Evolutionary conservation across 495 filamentous ascomycete genomes (phyloP), one percentile per base, ranked within the genome.

Genomic region (Penicillium cinerascens): DNA sequence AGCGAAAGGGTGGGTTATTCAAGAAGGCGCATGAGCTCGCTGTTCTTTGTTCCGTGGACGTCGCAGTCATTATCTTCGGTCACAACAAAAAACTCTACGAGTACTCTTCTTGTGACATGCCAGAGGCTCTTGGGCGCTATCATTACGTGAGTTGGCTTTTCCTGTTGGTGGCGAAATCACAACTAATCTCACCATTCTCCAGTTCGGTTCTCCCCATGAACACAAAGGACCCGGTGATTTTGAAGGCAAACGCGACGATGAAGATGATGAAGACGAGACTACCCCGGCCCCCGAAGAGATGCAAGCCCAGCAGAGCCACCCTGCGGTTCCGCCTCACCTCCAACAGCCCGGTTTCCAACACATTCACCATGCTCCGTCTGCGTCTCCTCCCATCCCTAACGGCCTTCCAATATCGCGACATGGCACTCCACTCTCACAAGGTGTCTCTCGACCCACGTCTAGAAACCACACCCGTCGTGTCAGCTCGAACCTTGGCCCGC

Each of bases 21-120:
- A 98, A 98, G 82, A 98, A 98, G 81, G 93, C 93, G 49, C 90
- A 98, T 74, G 93, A 98, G 79, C 81, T 98, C 21, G 96, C 92
- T 53, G 93, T 97, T 38, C 85, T 98, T 54, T 98, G 93, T 69
- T 96, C 90, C 41, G 93, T 98, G 61, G 95, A 98, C 71, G 92
- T 98, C 58, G 93, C 95, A 22, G 93, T 98, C 52, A 92, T 98
- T 60, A 97, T 98, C 59, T 97, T 97, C 66, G 92, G 92, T 58
- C 88, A 87, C 69, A 97, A 97, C 71, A 97, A 97, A 78, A 96
- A 97, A 71, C 79, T 98, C 26, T 95, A 97, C 73, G 89, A 98
- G 72, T 98, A 93, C 66, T 97, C 91, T 36, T 97, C 93, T 23
- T 78, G 82, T 61, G 89, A 97, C 67, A 96, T 98, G 80, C 86